A percentile compares a stretch with the other conserved stretches of the same genome.
Evolutionary conservation across 169 alveolate species (phyloP).

Genomic region (Plasmodium billcollinsi): DNA sequence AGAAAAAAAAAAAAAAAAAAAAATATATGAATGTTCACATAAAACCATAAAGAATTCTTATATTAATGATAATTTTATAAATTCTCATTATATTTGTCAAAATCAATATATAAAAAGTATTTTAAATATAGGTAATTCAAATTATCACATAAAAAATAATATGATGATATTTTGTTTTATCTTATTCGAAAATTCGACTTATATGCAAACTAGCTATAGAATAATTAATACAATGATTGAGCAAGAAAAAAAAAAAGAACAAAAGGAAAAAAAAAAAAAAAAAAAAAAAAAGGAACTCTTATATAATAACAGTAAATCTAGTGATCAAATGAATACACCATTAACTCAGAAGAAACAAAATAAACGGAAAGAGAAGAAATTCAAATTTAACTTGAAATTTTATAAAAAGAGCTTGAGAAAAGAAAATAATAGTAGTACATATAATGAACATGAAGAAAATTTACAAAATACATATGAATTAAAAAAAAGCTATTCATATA

Average conservation of each 20-base stretch:
- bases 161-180: constrained; percentile 63
- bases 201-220: background rate
- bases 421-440: constrained; percentile 10
- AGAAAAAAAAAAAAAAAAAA: constrained; percentile 10
- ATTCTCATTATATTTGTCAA: constrained; percentile 60
- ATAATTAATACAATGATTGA: too few relatives aligned
- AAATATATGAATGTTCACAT: constrained; percentile 23
- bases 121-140: constrained; percentile 66
- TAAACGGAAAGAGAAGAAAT: constrained; percentile 1
- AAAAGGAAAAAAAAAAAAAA: too few relatives aligned
- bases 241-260: too few relatives aligned
- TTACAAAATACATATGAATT: constrained; percentile 5
- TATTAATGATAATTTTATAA: constrained; percentile 49
- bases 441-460: constrained; percentile 14
- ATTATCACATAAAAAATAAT: constrained; percentile 54
- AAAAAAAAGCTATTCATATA: constrained; percentile 2
- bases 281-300: background rate
- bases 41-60: constrained; percentile 30
- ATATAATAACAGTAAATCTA: constrained; percentile 8
- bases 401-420: constrained; percentile 10
- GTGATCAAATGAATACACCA: constrained; percentile 5
- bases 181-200: constrained; percentile 37
- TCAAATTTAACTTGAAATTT: constrained; percentile 12
- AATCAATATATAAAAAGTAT: constrained; percentile 47
- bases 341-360: constrained; percentile 9